Evolutionary conservation across 176 grass and related monocot species (phyloP), one percentile per base, ranked within the genome.

Genomic region (Puccinellia tenuiflora): DNA sequence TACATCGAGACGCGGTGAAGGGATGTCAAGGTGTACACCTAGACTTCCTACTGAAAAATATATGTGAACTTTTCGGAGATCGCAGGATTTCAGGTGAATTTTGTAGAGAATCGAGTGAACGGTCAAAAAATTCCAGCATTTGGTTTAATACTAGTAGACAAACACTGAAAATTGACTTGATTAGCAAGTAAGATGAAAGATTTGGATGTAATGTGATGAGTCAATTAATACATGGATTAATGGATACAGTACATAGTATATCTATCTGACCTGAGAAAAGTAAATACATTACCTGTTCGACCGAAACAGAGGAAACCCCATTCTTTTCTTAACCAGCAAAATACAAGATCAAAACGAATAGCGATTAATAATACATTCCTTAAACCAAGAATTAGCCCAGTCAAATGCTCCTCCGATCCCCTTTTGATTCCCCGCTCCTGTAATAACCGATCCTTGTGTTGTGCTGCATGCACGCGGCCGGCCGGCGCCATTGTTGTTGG

Each of bases 1-100:
- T 77, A 70, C 51, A 87, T 83, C 73, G 61, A 87, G 78, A 57
- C 79, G 0, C 25, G 78, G 16, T 77, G 61, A 72, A 87, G 62
- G 17, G 85, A 82, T 12, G 50, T 77, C 62, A 87, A 82, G 51
- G 72, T 82, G 26, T 87, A 77, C 72, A 88, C 39, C 4, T 61
- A 83, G 29, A 16, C 13, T 77, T 9, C 45, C 3, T 3, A 24
- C 5, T 60, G 68, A 73, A 46, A 74, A 31, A 61, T 28, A 13
- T 17, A 5, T 26, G 8, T 40, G 10, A 20, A 38, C 1, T 74
- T 47, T 7, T 10, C 7, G 3, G 1, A 16, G 21, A 45, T 6
- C 4, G n/a, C 25, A 43, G 17, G 2, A 20, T 31, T 77, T 20
- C 8, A 3, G 7, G 8, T 40, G 10, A 20, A 38, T 3, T 74